phyloP scores from a whole-genome alignment of 805 yeast genomes.

The Nakazawaea wickerhamii region DNA sequence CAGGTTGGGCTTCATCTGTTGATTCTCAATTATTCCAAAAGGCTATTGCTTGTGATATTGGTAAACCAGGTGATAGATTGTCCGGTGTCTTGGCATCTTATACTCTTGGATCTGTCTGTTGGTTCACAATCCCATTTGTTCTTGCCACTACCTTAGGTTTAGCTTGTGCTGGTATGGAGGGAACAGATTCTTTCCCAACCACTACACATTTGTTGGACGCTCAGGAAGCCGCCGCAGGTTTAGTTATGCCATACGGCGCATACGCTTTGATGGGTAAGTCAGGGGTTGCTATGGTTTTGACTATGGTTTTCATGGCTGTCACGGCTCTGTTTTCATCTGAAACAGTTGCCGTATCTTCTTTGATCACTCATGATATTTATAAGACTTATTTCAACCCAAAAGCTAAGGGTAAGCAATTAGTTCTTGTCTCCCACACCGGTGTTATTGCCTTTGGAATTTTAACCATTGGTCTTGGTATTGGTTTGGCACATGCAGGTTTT shows the following conservation, averaged over 20 bases:
- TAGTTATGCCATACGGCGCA: constrained; percentile 47
- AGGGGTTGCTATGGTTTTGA: constrained; percentile 42
- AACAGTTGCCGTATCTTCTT: constrained; percentile 45
- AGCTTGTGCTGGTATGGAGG: constrained; percentile 32
- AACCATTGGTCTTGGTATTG: constrained; percentile 46
- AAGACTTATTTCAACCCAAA: constrained; percentile 44
- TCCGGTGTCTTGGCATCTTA: constrained; percentile 36
- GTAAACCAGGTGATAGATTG: constrained; percentile 12
- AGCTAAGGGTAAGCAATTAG: constrained; percentile 43
- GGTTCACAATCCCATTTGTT: constrained; percentile 38
- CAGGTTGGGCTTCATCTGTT: constrained; percentile 31
- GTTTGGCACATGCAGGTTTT: constrained; percentile 44
- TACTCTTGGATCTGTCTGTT: constrained; percentile 39
- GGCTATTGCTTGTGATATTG: constrained; percentile 39
- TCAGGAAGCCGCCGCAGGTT: constrained; percentile 40
- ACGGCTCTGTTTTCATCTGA: constrained; percentile 55
- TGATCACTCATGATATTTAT: constrained; percentile 46
- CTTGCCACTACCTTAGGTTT: constrained; percentile 32
- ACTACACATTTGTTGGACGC: constrained; percentile 27
- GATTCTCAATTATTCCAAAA: constrained; percentile 29
- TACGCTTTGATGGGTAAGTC: constrained; percentile 45
- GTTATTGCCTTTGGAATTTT: constrained; percentile 38
- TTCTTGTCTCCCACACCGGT: constrained; percentile 37
- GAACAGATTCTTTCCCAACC: constrained; percentile 20
- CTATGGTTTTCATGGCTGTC: constrained; percentile 46